Evolutionary conservation across 345 rosid genomes (phyloP).

Genomic region (Salix dunnii): DNA sequence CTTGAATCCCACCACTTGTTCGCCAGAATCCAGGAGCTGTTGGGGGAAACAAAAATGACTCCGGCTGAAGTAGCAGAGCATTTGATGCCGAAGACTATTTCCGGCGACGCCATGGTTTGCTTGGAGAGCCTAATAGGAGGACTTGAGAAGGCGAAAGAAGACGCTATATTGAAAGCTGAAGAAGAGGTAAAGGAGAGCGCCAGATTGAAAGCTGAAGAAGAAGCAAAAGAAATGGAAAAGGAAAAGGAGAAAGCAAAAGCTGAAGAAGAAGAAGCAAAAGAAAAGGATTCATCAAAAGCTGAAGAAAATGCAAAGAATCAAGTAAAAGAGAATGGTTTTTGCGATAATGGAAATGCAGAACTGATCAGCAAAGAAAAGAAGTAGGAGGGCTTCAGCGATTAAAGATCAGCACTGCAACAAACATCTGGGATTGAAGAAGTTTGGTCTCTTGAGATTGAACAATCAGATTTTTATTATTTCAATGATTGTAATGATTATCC

Average conservation of each 20-base stretch:
- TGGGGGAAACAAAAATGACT: constrained; percentile 7
- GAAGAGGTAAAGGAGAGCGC: not conserved
- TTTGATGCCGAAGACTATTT: constrained; percentile 16
- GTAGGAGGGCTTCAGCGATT: not conserved
- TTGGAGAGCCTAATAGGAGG: constrained; percentile 12
- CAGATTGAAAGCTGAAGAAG: not conserved
- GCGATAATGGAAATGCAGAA: too few species aligned
- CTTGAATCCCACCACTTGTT: not conserved
- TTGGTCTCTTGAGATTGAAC: not conserved
- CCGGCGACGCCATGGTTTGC: not conserved
- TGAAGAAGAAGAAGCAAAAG: not conserved
- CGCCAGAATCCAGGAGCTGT: not conserved
- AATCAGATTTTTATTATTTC: not conserved
- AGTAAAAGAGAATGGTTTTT: too few species aligned
- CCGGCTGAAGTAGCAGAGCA: constrained; percentile 23
- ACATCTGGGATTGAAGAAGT: not conserved
- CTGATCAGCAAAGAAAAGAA: not conserved
- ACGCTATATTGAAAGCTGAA: constrained; percentile 1
- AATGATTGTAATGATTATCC: not conserved
- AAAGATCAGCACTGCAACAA: not conserved
- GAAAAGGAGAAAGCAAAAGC: not conserved
- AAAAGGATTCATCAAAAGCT: not conserved
- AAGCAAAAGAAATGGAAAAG: not conserved
- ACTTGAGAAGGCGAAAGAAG: constrained; percentile 11
- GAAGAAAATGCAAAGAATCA: too few species aligned